Conservation (phyloP, 345 rosid genomes). For the Brassica nigra region DNA sequence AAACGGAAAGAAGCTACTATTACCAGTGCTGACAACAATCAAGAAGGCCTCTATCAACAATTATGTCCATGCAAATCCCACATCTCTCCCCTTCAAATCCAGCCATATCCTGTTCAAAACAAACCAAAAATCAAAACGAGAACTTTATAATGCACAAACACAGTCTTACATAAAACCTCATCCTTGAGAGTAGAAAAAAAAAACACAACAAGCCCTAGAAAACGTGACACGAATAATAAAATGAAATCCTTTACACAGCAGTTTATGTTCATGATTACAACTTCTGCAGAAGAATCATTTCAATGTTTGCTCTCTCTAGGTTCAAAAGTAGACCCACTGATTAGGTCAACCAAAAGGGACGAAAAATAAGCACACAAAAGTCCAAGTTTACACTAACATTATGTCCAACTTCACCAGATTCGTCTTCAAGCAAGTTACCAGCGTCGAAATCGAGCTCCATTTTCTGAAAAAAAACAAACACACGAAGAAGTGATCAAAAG, state of each 20-base stretch:
- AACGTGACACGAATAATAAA: constrained; percentile 4
- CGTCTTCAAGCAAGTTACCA: constrained; percentile 60
- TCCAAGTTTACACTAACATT: constrained; percentile 52
- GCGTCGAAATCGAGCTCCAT: constrained; percentile 72
- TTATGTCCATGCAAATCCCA: constrained; percentile 97
- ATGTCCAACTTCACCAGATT: constrained; percentile 51
- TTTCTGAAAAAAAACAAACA: constrained; percentile 8
- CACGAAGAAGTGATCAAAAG: constrained; percentile 17
- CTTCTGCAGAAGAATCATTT: background rate
- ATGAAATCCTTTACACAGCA: background rate
- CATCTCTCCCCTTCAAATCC: constrained; percentile 78
- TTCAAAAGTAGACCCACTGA: background rate
- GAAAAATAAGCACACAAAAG: constrained; percentile 1
- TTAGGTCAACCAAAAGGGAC: constrained; percentile 9
- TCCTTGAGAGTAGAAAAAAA: background rate
- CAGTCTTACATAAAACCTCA: background rate
- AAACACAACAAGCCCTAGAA: background rate
- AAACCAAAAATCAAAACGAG: constrained; percentile 13
- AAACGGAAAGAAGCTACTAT: background rate
- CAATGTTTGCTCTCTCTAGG: background rate
- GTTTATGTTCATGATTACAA: constrained; percentile 5
- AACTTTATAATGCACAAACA: background rate
- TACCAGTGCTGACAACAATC: constrained; percentile 99
- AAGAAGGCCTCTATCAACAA: constrained; percentile 90
- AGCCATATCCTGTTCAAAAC: constrained; percentile 54